These are phyloP conservation scores for Wickerhamiella pararugosa DNA, from an alignment of 1,139 yeast genomes.

Conservation along the genomic window DNA sequence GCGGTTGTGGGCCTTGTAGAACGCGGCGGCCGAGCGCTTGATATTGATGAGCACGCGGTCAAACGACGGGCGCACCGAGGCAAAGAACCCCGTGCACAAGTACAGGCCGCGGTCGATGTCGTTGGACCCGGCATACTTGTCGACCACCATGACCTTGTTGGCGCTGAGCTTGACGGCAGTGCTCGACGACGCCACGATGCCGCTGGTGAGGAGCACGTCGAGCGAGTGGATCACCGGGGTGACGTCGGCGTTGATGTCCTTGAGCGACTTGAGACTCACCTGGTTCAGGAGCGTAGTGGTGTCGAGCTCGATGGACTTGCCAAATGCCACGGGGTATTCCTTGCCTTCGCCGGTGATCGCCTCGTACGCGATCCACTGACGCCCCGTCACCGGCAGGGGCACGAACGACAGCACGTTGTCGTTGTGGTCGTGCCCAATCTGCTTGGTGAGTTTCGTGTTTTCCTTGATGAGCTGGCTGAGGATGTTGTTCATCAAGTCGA, in stretches of 20 bases:
- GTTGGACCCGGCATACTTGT: constrained; percentile 1
- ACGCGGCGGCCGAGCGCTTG: constrained; percentile 6
- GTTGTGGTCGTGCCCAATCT: constrained; percentile 7
- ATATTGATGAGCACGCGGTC: constrained; percentile 6
- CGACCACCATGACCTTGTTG: constrained; percentile 6
- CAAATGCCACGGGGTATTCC: constrained; percentile 3
- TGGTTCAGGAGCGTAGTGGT: neutral
- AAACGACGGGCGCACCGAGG: constrained; percentile 5
- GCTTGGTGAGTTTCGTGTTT: constrained; percentile 2
- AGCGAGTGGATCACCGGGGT: constrained; percentile 1
- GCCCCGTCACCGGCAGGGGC: constrained; percentile 6
- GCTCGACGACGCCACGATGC: neutral
- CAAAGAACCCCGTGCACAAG: constrained; percentile 4
- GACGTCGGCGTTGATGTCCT: neutral
- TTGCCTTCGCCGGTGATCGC: constrained; percentile 5
- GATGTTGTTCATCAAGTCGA: constrained; percentile 4
- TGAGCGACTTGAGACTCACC: neutral
- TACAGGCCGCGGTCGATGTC: constrained; percentile 4
- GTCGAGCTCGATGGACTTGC: neutral
- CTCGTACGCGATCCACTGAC: constrained; percentile 3
- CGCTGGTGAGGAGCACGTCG: constrained; percentile 4
- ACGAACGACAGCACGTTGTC: constrained; percentile 5
- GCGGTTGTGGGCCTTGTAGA: constrained; percentile 7
- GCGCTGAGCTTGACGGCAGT: constrained; percentile 3
- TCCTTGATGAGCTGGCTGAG: constrained; percentile 5